Base-by-base conservation (phyloP, 2,329 filamentous ascomycete genomes). In the Fusarium haematococcum region DNA sequence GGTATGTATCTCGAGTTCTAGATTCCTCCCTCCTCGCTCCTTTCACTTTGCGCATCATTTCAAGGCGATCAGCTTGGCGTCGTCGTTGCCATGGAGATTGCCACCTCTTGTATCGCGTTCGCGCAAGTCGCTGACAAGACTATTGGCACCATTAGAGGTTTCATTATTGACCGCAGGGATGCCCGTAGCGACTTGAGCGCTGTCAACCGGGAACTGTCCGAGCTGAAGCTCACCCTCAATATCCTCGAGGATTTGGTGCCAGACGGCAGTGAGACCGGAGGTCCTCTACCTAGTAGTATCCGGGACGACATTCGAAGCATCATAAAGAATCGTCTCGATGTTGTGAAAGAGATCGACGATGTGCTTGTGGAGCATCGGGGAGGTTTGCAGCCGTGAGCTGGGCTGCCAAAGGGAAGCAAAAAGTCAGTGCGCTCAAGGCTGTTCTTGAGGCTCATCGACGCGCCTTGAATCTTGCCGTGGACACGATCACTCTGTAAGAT, bases 21-120 rank as follows among this genome's bases (percentile, higher is more conserved):
- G 16, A 50, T 50, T 50, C 25, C 16, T 13, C 48, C 7, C 25
- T 30, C 48, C 11, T 27, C 50, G n/a, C n/a, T 11, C 27, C 14
- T 54, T 54, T 20, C n/a, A n/a, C 6, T 14, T 32, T 54, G 6
- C 6, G 18, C 18, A 20, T 20, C 16, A 30, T 52, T 52, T n/a
- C 48, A 52, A 30, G 25, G 25, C 18, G 25, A 6, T 30, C 10
- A 7, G 18, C 10, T 8, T 16, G 16, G 45, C 14, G 6, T 6
- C 30, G 11, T 16, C 14, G 13, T 2, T 7, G 45, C 2, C 4
- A 67, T 70, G 68, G 67, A 56, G 8, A 37, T 70, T 13, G 68
- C 54, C 5, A 63, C 68, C 6, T 45, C 61, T 0, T 70, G 67
- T 9, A 52, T 70, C 2, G 68, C 61, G 10, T 35, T 70, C n/a